A percentile compares a stretch with the other conserved stretches of the same genome.
Evolutionary conservation across 345 rosid genomes (phyloP).

Genomic region (Iberis pinnata): DNA sequence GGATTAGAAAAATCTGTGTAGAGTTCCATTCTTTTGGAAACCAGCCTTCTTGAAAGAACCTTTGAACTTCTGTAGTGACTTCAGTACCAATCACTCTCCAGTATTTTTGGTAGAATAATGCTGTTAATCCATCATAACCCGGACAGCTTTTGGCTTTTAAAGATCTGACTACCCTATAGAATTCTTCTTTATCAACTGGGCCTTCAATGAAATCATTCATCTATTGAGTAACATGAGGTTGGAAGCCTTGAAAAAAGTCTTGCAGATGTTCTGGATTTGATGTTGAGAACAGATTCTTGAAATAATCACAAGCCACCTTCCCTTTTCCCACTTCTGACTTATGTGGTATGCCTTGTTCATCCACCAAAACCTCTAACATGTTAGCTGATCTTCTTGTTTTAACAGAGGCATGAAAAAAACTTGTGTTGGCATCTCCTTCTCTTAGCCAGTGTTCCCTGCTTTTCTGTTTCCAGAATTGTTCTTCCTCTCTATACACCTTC

Average conservation of each 20-base stretch:
- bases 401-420: too few relatives aligned
- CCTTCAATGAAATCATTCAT: neutral
- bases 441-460: too few relatives aligned
- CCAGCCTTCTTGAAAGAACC: neutral
- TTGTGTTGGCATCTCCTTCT: too few relatives aligned
- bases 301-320: neutral
- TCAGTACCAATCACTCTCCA: neutral
- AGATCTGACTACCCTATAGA: too few relatives aligned
- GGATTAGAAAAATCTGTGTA: neutral
- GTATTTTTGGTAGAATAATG: neutral
- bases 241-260: neutral
- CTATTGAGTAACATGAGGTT: accelerated
- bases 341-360: too few relatives aligned
- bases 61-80: neutral
- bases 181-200: neutral
- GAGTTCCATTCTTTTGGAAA: neutral
- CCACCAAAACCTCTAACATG: too few relatives aligned
- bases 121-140: neutral
- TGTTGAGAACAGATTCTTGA: neutral
- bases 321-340: too few relatives aligned
- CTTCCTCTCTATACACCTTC: too few relatives aligned
- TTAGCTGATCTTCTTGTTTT: too few relatives aligned
- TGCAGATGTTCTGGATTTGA: neutral
- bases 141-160: neutral
- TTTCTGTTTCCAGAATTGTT: too few relatives aligned